These are phyloP conservation scores for Codiaeum variegatum DNA, from an alignment of 441 rosid genomes.

Conservation along the genomic window DNA sequence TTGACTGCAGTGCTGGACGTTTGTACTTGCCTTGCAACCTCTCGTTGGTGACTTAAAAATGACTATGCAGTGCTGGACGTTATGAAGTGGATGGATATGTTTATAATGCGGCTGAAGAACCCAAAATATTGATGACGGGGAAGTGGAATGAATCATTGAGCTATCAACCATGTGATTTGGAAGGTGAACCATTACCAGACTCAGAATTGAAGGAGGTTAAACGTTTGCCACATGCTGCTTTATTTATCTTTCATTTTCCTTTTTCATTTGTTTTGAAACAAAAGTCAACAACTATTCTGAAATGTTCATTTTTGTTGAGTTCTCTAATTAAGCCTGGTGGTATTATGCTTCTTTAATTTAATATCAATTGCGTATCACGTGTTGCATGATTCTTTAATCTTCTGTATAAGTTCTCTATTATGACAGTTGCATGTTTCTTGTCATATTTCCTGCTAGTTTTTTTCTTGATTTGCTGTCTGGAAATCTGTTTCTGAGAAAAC, in stretches of 20 bases:
- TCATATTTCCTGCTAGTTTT: background rate
- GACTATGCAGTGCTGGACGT: constrained; percentile 54
- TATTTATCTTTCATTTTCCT: background rate
- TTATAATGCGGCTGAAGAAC: constrained; percentile 84
- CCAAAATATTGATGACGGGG: constrained; percentile 93
- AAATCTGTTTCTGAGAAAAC: background rate
- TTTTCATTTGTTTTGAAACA: background rate
- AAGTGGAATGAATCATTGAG: constrained; percentile 91
- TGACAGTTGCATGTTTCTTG: background rate
- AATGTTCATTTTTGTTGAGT: background rate
- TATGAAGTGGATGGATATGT: constrained; percentile 98
- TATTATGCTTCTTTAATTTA: background rate
- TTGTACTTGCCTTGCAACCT: background rate
- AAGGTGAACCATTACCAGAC: constrained; percentile 93
- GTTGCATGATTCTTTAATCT: too few species aligned
- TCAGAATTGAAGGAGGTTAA: constrained; percentile 78
- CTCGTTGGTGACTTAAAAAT: background rate
- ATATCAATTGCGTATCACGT: background rate
- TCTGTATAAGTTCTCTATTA: too few species aligned
- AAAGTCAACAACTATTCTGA: background rate
- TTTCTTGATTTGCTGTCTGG: background rate
- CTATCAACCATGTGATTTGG: constrained; percentile 88
- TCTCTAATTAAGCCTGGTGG: background rate
- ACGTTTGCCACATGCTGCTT: background rate
- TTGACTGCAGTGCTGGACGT: constrained; percentile 55